phyloP scores from a whole-genome alignment of 2,329 filamentous ascomycete genomes.

The Xylaria sp. region DNA sequence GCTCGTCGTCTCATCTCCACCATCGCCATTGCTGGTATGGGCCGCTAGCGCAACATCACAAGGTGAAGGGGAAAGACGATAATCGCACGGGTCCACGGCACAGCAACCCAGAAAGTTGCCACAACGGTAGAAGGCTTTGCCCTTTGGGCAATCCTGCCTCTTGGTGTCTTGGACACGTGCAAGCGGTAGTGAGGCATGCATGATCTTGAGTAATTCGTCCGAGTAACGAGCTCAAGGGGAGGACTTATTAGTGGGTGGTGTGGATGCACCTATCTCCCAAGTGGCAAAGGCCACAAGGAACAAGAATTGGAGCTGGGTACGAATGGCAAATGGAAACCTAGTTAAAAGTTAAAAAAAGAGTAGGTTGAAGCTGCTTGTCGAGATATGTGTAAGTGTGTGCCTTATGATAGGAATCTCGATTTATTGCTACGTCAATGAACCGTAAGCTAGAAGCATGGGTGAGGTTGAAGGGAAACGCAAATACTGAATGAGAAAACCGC shows the following conservation, averaged over 20 bases:
- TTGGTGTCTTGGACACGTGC: too few species aligned
- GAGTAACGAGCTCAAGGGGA: neutral
- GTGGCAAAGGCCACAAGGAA: neutral
- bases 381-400: neutral
- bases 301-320: neutral
- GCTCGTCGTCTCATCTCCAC: neutral
- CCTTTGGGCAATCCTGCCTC: conserved; percentile 45
- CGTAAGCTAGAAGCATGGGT: neutral
- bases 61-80: too few species aligned
- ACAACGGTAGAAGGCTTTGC: conserved; percentile 54
- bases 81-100: conserved; percentile 57
- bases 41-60: conserved; percentile 17
- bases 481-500: neutral
- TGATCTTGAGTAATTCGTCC: neutral
- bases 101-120: conserved; percentile 59
- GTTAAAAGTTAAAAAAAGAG: neutral
- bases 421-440: neutral
- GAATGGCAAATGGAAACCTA: neutral
- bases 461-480: neutral
- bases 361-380: neutral
- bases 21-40: neutral
- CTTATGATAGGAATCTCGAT: neutral
- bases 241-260: neutral
- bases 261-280: neutral
- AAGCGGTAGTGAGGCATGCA: neutral